These are phyloP conservation scores for Naematelia encephala DNA, from an alignment of 768 basidiomycete genomes.

Conservation along the genomic window DNA sequence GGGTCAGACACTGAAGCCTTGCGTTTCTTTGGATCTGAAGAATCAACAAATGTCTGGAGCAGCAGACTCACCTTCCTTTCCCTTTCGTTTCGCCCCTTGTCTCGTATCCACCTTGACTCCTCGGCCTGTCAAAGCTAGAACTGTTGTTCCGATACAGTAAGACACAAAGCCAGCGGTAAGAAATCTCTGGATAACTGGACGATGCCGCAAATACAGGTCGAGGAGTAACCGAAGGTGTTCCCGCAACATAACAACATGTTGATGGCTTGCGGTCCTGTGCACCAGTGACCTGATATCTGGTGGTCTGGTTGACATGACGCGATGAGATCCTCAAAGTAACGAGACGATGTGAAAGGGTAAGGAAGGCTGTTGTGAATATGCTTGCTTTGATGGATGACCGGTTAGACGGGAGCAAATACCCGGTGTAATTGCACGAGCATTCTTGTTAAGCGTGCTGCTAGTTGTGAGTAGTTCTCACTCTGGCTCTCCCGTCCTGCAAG, in stretches of 20 bases:
- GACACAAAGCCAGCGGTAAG: conserved; percentile 65
- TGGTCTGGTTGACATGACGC: not conserved
- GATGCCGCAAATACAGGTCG: conserved; percentile 60
- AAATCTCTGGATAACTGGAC: conserved; percentile 68
- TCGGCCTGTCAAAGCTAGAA: conserved; percentile 57
- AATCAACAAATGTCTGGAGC: not conserved
- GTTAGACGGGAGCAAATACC: not conserved
- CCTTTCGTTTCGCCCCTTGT: conserved; percentile 32
- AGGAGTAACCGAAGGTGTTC: not conserved
- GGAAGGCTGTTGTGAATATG: no score
- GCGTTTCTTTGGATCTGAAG: not conserved
- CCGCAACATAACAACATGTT: not conserved
- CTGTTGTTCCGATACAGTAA: conserved; percentile 67
- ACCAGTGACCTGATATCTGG: not conserved
- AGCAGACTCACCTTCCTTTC: not conserved
- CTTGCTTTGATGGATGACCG: no score
- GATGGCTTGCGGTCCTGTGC: not conserved
- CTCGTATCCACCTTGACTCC: conserved; percentile 51
- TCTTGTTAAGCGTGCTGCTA: no score
- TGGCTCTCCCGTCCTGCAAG: no score
- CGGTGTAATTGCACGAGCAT: no score
- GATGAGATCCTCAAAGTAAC: not conserved
- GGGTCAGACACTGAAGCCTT: conserved; percentile 69
- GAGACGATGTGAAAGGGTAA: no score
- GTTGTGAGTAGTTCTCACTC: no score